phyloP scores from a whole-genome alignment of 768 basidiomycete genomes.

The Tulasnella sp. region DNA sequence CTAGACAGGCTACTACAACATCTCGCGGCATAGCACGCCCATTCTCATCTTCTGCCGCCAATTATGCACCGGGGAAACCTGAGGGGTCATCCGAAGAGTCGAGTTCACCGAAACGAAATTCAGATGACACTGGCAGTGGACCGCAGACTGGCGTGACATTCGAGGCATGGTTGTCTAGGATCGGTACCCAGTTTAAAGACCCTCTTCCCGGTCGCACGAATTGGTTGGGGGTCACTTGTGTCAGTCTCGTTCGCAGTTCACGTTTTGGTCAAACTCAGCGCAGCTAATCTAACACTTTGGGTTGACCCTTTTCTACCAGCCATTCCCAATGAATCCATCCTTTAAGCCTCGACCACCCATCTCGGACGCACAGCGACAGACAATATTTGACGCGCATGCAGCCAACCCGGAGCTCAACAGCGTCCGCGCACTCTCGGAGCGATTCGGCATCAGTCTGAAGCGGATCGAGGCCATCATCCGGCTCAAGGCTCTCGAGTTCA shows the following conservation, averaged over 20 bases:
- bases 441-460: constrained; percentile 57
- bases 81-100: too few relatives aligned
- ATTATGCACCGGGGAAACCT: too few relatives aligned
- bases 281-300: not conserved
- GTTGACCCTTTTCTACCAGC: constrained; percentile 38
- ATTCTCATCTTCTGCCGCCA: too few relatives aligned
- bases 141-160: not conserved
- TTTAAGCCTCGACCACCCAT: constrained; percentile 74
- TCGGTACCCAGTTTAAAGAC: constrained; percentile 35
- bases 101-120: too few relatives aligned
- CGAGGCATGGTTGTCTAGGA: constrained; percentile 33
- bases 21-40: too few relatives aligned
- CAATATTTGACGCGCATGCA: constrained; percentile 54
- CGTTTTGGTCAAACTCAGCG: not conserved
- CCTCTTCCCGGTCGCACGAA: constrained; percentile 38
- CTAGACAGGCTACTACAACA: too few relatives aligned
- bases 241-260: constrained; percentile 30
- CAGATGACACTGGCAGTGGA: too few relatives aligned
- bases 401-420: constrained; percentile 44
- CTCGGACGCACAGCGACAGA: constrained; percentile 46
- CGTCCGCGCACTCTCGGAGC: constrained; percentile 49
- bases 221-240: constrained; percentile 53
- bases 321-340: constrained; percentile 75
- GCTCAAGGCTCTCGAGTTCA: constrained; percentile 64
- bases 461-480: constrained; percentile 76